These are phyloP conservation scores for Corylus americana DNA, from an alignment of 306 rosid genomes.

Conservation along the genomic window DNA sequence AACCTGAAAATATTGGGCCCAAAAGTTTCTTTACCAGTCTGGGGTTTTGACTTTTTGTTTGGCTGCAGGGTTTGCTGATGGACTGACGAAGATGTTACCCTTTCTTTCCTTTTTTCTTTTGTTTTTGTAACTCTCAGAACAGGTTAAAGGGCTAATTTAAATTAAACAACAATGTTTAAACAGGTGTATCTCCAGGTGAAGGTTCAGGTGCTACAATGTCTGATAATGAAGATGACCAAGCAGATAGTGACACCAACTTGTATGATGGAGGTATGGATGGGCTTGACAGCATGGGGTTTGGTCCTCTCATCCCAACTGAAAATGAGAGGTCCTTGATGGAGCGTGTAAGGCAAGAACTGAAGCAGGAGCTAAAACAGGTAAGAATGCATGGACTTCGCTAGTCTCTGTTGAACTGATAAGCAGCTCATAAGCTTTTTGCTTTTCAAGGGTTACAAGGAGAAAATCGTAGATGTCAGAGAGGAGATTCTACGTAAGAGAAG, in stretches of 20 bases:
- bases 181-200: slow-evolving; percentile 83
- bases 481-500: slow-evolving; percentile 92
- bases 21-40: background rate
- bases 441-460: slow-evolving; percentile 89
- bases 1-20: background rate
- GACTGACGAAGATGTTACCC: background rate
- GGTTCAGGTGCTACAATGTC: slow-evolving; percentile 97
- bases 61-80: background rate
- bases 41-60: background rate
- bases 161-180: slow-evolving; percentile 5
- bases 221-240: slow-evolving; percentile 76
- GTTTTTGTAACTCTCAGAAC: background rate
- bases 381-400: background rate
- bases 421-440: slow-evolving; percentile 1
- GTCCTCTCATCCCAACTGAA: slow-evolving; percentile 90
- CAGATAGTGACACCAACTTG: slow-evolving; percentile 66
- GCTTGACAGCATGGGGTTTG: slow-evolving; percentile 69
- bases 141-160: background rate
- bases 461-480: slow-evolving; percentile 85
- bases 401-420: background rate
- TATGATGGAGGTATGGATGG: slow-evolving; percentile 76
- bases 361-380: slow-evolving; percentile 83
- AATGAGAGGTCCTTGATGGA: slow-evolving; percentile 92
- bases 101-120: background rate
- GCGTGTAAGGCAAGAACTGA: slow-evolving; percentile 87